These are phyloP conservation scores for Dothideomycetidae sp. DNA, from an alignment of 2,329 filamentous ascomycete species.

Conservation along the genomic window DNA sequence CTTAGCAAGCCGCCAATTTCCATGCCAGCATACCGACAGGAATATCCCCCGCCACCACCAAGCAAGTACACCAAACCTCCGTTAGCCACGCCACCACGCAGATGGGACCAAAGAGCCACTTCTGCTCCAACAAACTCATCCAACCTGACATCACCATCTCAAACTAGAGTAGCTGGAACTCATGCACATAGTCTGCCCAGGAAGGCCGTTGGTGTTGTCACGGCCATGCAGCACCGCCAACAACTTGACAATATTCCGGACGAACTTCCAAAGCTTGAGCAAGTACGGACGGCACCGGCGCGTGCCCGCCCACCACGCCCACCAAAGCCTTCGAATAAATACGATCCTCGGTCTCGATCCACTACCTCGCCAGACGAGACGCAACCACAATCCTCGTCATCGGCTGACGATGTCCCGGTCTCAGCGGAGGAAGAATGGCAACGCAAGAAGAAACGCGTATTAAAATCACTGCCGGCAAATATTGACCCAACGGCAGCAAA, in stretches of 20 bases:
- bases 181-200: constrained; percentile 18
- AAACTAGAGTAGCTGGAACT: constrained; percentile 11
- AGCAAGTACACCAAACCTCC: constrained; percentile 19
- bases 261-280: constrained; percentile 8
- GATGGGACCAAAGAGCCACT: constrained; percentile 11
- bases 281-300: constrained; percentile 14
- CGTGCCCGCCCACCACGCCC: constrained; percentile 12
- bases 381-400: constrained; percentile 5
- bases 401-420: constrained; percentile 3
- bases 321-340: constrained; percentile 13
- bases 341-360: neutral
- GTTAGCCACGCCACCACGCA: constrained; percentile 14
- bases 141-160: constrained; percentile 4
- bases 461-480: constrained; percentile 67
- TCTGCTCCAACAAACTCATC: constrained; percentile 6
- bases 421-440: constrained; percentile 38
- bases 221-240: constrained; percentile 20
- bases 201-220: constrained; percentile 25
- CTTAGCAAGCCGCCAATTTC: constrained; percentile 7
- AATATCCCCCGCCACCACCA: constrained; percentile 31
- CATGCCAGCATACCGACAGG: constrained; percentile 34
- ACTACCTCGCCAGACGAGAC: constrained; percentile 9
- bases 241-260: constrained; percentile 17
- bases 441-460: constrained; percentile 45
- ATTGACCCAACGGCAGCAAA: constrained; percentile 72